These are phyloP conservation scores for Trapa incisa DNA, from an alignment of 345 rosid species.

Conservation along the genomic window DNA sequence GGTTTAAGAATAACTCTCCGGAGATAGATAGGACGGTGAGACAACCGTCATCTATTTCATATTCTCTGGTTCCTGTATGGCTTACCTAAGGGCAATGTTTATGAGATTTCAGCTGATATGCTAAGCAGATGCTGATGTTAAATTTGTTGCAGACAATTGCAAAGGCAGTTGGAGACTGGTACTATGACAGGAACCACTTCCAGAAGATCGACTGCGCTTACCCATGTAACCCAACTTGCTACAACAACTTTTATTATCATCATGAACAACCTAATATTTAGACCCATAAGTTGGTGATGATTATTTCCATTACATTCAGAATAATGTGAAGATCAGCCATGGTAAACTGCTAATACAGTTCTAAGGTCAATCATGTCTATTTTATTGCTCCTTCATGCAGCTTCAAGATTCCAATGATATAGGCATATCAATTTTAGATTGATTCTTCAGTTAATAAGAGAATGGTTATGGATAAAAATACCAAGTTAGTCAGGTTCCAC, in stretches of 20 bases:
- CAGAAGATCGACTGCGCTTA: conserved; percentile 81
- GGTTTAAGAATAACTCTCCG: conserved; percentile 52
- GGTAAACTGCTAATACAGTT: not conserved
- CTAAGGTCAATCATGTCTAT: not conserved
- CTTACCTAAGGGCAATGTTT: too few relatives aligned
- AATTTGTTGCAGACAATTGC: conserved; percentile 48
- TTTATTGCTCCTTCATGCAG: not conserved
- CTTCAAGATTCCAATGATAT: too few relatives aligned
- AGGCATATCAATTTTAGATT: too few relatives aligned
- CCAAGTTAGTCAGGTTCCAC: too few relatives aligned
- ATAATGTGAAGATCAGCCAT: too few relatives aligned
- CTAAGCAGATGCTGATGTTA: not conserved
- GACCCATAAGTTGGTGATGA: too few relatives aligned
- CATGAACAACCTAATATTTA: not conserved
- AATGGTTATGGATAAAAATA: not conserved
- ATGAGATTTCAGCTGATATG: too few relatives aligned
- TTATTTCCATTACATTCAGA: not conserved
- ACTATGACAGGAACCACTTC: conserved; percentile 44
- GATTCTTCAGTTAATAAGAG: not conserved
- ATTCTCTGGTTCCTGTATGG: too few relatives aligned
- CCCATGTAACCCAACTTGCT: conserved; percentile 95
- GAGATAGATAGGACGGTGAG: conserved; percentile 37
- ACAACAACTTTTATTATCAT: conserved; percentile 29
- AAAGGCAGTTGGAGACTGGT: conserved; percentile 89
- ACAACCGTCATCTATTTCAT: too few relatives aligned